Conservation (phyloP, 2,329 filamentous ascomycete genomes). For the Ceratocystis variospora region DNA sequence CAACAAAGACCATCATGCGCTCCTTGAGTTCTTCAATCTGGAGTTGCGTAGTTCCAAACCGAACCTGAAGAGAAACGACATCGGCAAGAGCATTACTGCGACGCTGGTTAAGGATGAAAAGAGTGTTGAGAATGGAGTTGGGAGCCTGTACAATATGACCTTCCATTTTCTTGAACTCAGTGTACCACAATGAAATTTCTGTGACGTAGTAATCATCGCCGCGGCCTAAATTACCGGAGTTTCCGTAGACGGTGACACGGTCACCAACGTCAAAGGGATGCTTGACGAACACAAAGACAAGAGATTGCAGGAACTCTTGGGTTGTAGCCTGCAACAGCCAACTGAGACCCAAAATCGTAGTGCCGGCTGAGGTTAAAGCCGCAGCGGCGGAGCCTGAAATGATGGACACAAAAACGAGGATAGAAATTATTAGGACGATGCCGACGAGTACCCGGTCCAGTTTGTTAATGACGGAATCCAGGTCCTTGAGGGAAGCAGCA, state of each 20-base stretch:
- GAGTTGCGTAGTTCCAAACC: conserved; percentile 72
- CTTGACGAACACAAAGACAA: conserved; percentile 93
- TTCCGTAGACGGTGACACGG: conserved; percentile 81
- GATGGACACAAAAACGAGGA: conserved; percentile 78
- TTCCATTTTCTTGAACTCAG: conserved; percentile 98
- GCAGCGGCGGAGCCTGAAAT: conserved; percentile 83
- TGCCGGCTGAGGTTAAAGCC: conserved; percentile 79
- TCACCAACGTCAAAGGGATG: conserved; percentile 96
- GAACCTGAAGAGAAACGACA: conserved; percentile 68
- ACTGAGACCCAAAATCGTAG: conserved; percentile 71
- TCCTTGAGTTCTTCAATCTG: conserved; percentile 72
- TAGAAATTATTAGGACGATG: conserved; percentile 63
- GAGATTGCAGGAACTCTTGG: conserved; percentile 85
- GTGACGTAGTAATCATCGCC: conserved; percentile 96
- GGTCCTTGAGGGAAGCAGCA: conserved; percentile 82
- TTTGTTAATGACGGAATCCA: conserved; percentile 85
- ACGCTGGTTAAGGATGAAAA: conserved; percentile 91
- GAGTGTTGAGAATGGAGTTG: conserved; percentile 80
- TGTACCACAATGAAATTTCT: conserved; percentile 82
- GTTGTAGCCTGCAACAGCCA: conserved; percentile 90
- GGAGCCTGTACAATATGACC: conserved; percentile 91
- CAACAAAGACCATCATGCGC: conserved; percentile 70
- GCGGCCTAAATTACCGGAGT: conserved; percentile 60
- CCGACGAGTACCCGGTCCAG: conserved; percentile 82
- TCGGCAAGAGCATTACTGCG: conserved; percentile 81